Base-by-base conservation (phyloP, 2,329 filamentous ascomycete genomes). In the Metarhizium brunneum region DNA sequence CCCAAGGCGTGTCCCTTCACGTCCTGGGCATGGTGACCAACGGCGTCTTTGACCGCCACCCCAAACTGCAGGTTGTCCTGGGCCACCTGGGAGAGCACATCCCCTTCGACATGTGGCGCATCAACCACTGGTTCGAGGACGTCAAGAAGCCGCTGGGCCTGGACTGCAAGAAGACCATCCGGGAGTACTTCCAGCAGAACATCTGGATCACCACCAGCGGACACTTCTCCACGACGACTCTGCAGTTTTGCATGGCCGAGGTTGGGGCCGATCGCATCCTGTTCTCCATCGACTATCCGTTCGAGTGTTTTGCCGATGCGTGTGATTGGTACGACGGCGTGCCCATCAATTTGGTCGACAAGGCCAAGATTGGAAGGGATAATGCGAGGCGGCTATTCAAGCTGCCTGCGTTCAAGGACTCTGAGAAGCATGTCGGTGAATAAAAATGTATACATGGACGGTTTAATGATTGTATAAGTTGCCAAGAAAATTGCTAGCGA, bases 1-100 rank as follows among this genome's bases (percentile, higher is more conserved):
- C 81, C 3, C 76, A 83, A 0, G 82, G 77, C 6, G 80, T 85
- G 54, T 78, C 73, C 57, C 73, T 85, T 0, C 83, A 86, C 63
- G 68, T 78, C 0, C 69, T 86, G 11, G 73, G 75, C 16, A 72
- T 79, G 66, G 69, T 78, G 14, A 74, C 73, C 52, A 77, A 77
- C 58, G 76, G 76, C 49, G 73, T 78, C n/a, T 78, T 78, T 50
- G 76, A 79, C 55, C 68, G 75, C 20, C 69, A 74, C 55, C 76
- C 76, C 3, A 71, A 69, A 57, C 65, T 76, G 4, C 70, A 78
- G 58, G 57, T 79, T 32, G 69, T 79, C 50, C 66, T 79, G 2
- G 76, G 76, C 16, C 76, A 79, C 58, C 56, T 78, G 32, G 76
- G 75, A 50, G 76, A 79, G 65, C 74, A 76, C 38, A 69, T 79